Evolutionary conservation across 2,329 filamentous ascomycete genomes (phyloP).

Genomic region (Metarhizium rileyi): DNA sequence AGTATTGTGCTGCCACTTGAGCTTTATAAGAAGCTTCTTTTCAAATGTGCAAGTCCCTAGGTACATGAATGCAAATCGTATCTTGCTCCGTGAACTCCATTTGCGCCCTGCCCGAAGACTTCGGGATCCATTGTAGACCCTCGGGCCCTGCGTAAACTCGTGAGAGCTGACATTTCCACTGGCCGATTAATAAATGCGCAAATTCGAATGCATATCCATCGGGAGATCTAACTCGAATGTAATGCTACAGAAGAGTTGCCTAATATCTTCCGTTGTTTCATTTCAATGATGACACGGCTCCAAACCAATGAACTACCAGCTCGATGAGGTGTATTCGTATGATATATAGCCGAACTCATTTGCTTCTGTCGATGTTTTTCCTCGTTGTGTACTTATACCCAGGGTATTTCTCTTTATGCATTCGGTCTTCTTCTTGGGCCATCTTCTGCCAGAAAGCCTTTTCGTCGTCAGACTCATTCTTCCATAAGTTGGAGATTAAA

Average conservation of each 20-base stretch:
- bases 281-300: too few relatives aligned
- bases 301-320: too few relatives aligned
- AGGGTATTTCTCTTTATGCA: conserved; percentile 19
- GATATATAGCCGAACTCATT: background rate
- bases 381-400: conserved; percentile 17
- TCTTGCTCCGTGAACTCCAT: background rate
- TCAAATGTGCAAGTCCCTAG: background rate
- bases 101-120: too few relatives aligned
- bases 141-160: too few relatives aligned
- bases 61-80: background rate
- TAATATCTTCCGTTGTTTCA: too few relatives aligned
- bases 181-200: too few relatives aligned
- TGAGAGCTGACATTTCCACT: too few relatives aligned
- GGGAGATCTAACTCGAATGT: too few relatives aligned
- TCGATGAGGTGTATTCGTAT: too few relatives aligned
- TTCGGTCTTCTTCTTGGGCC: conserved; percentile 15
- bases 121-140: too few relatives aligned
- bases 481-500: conserved; percentile 19
- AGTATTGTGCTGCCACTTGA: background rate
- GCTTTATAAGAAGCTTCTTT: background rate
- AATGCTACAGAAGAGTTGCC: too few relatives aligned
- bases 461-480: conserved; percentile 14
- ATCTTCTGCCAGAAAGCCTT: conserved; percentile 14
- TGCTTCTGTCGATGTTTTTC: conserved; percentile 5
- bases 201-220: too few relatives aligned